Base-by-base conservation (phyloP, 2,329 filamentous ascomycete species). In the Albifimbria verrucaria region DNA sequence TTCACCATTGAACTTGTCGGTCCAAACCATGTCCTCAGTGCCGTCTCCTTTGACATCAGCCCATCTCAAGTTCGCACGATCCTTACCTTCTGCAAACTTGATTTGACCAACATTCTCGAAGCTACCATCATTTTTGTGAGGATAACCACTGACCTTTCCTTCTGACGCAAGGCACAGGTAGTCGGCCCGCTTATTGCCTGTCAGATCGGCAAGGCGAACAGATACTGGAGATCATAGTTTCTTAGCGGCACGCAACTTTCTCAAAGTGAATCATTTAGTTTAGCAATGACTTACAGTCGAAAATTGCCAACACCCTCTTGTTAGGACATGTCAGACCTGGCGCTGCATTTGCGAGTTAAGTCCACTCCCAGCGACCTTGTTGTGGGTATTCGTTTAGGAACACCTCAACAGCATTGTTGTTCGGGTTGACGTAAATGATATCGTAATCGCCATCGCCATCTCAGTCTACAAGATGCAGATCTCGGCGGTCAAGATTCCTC, bases 381-480 rank as follows among this genome's bases (percentile, higher is more conserved):
- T 39, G 10, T 21, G 49, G 36, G 42, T 52, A 58, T 36, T 59
- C 57, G 55, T 66, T 71, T 28, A 58, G 47, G 52, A 53, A 68
- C 32, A 65, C 57, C n/a, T 62, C 46, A 4, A 67, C 53, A 15
- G 52, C 55, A 21, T 63, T 63, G 15, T 53, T 62, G 9, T 67
- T 53, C 1, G 58, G 62, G 21, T 70, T 56, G 1, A 68, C 60
- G 49, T 53, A 62, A 26, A 72, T 57, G 42, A 71, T 64, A 43
- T 74, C 71, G 48, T 63, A 67, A 2, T 56, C 49, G 1, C 71
- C 70, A 54, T 73, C 70, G 11, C 64, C 67, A 47, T 74, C 63
- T 66, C 67, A 73, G 54, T 74, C 71, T 2, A 58, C 62, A 7
- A 73, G 54, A 43, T 72, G 65, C 4, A 73, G 48, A 42, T 63